Evolutionary conservation across 805 yeast genomes (phyloP), one percentile per base, ranked within the genome.

Genomic region (Cephaloascus fragrans): DNA sequence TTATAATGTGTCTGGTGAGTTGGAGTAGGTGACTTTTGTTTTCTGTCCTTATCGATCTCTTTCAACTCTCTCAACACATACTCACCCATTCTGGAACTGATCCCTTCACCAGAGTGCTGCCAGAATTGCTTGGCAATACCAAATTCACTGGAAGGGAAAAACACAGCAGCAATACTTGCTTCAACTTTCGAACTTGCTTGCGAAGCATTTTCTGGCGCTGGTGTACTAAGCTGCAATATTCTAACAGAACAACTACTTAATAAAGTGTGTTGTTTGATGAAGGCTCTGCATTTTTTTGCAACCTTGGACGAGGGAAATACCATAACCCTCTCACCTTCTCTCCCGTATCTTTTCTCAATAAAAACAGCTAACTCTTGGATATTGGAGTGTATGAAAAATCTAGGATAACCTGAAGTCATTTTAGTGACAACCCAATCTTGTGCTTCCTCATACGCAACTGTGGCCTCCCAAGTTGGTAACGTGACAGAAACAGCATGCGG

Each of bases 101-200:
- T 75, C n/a, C 96, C 96, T 58, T 90, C 97, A 19, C 99, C 99
- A 0, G 95, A 68, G 52, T 89, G 96, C 57, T 90, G 97, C 98
- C 98, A 93, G 61, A 86, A 93, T 49, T 77, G 77, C 54, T 86
- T 88, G 32, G 93, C 89, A 3, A 83, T 56, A 1, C 75, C 57
- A 44, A 68, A 77, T 42, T 71, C 77, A 3, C 67, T 63, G 2
- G 65, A 57, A 2, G 85, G 85, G 51, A 83, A 84, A 44, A 93
- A 80, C n/a, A 88, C 86, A 17, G 77, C 83, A 0, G 89, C 82
- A 39, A 90, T 74, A 32, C 74, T 73, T 12, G 88, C 75, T 48
- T 80, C 89, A 19, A 77, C 64, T 42, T 77, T 69, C 44, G 69
- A 70, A 2, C 77, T 69, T 40, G 62, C 70, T 45, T 83, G 93